Evolutionary conservation across 306 rosid genomes (phyloP), one percentile per base, ranked within the genome.

Genomic region (Begonia masoniana): DNA sequence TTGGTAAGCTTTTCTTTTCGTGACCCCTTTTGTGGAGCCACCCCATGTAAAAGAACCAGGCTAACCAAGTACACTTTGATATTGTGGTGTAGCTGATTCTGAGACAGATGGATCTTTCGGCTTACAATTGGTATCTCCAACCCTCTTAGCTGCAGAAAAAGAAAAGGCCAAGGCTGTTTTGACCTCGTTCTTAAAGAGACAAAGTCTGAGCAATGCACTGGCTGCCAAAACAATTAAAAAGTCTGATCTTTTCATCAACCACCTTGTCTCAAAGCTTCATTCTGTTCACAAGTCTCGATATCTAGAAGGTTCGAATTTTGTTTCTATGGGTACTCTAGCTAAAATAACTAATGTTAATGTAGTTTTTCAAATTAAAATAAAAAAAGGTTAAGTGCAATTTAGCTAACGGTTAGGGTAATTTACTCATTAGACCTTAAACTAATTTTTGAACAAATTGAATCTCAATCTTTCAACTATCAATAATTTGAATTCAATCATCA

Each of bases 131-230:
- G 71, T 81, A 53, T 52, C 88, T 65, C 74, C 85, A 13, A 73
- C 82, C 51, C 71, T 91, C 56, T 74, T 91, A 65, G 83, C 71
- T 19, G 96, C 94, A 50, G 97, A 91, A 72, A 91, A 83, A 71
- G 97, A 85, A 77, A 94, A 91, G 76, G 91, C 97, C 58, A 85
- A 73, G 67, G 97, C 94, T 54, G 88, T 85, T 41, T 64, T 91
- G 52, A 71, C 78, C 61, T 66, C 82, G 78, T 85, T 85, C 78
- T 64, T 91, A 68, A 91, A 81, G 77, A 83, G 82, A 69, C 85
- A 66, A 63, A 94, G 97, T 58, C 65, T 91, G 65, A 77, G 91
- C 72, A 76, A 66, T 65, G 83, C 82, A 42, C 31, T 63, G 66
- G 95, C 97, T 19, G 71, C 88, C 15, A 83, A 82, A 76, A 81